Percentiles rank a stretch among this genome's conserved stretches.
Evolutionary conservation across 768 basidiomycete genomes (phyloP).

Genomic region (Tulasnella calospora): DNA sequence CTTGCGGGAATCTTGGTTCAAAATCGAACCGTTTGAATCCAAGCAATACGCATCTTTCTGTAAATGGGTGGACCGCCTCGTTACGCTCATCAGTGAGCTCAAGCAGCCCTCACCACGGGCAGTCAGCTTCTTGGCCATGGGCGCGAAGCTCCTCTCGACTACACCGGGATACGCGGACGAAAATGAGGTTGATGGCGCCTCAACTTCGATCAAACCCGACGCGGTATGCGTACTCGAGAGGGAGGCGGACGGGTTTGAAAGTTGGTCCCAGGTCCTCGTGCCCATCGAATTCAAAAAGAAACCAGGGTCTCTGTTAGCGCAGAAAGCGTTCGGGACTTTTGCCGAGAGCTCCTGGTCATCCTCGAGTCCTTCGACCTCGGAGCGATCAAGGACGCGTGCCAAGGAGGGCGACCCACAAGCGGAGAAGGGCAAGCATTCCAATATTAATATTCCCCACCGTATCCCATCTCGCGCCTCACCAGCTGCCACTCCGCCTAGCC

Average conservation of each 20-base stretch:
- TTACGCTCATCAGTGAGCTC: neutral
- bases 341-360: neutral
- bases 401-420: neutral
- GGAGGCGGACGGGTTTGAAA: neutral
- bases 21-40: neutral
- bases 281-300: neutral
- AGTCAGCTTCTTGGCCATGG: neutral
- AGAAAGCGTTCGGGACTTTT: neutral
- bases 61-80: neutral
- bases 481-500: neutral
- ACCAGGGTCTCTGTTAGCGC: neutral
- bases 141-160: neutral
- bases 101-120: neutral
- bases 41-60: neutral
- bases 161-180: neutral
- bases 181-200: neutral
- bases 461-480: neutral
- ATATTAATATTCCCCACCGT: neutral
- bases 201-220: neutral
- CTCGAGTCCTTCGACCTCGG: neutral
- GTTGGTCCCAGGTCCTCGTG: neutral
- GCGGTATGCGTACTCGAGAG: neutral
- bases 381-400: neutral
- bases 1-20: neutral
- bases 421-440: too few relatives aligned